Evolutionary conservation across 306 rosid species (phyloP).

Genomic region (Pterocarpus macrocarpus): DNA sequence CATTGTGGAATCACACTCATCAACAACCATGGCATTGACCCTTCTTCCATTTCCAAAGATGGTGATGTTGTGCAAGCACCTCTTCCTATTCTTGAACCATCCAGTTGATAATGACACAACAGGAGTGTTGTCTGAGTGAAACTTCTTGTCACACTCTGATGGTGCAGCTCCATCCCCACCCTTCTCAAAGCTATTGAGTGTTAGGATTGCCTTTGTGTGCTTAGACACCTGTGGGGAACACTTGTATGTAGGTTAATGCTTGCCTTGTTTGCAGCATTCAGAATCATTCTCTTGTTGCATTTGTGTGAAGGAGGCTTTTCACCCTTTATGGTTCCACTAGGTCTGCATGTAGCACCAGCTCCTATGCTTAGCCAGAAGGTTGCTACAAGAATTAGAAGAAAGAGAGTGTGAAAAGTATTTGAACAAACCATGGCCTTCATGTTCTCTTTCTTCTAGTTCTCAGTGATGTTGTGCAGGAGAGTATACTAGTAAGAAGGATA

Average conservation of each 20-base stretch:
- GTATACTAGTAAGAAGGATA: neutral
- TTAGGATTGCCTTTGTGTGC: constrained; percentile 55
- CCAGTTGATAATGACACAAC: constrained; percentile 63
- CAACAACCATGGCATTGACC: constrained; percentile 67
- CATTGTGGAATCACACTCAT: constrained; percentile 67
- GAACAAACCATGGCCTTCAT: constrained; percentile 34
- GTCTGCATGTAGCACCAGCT: neutral
- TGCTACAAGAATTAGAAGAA: constrained; percentile 15
- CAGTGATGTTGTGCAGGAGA: neutral
- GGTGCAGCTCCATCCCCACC: constrained; percentile 45
- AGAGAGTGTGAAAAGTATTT: constrained; percentile 1
- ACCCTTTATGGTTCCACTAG: constrained; percentile 43
- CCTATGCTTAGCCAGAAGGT: neutral
- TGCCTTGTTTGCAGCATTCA: constrained; percentile 20
- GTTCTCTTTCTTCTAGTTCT: neutral
- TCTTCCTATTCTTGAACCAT: constrained; percentile 49
- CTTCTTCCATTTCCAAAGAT: constrained; percentile 60
- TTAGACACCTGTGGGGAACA: constrained; percentile 50
- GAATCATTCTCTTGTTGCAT: constrained; percentile 41
- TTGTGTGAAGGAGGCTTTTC: constrained; percentile 38
- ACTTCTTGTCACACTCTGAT: constrained; percentile 47
- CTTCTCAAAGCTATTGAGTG: constrained; percentile 59
- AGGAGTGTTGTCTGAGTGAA: constrained; percentile 46
- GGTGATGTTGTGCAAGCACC: constrained; percentile 54
- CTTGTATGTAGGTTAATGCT: constrained; percentile 7